phyloP scores from a whole-genome alignment of 305 asterid species.

The Euphrasia arctica region DNA sequence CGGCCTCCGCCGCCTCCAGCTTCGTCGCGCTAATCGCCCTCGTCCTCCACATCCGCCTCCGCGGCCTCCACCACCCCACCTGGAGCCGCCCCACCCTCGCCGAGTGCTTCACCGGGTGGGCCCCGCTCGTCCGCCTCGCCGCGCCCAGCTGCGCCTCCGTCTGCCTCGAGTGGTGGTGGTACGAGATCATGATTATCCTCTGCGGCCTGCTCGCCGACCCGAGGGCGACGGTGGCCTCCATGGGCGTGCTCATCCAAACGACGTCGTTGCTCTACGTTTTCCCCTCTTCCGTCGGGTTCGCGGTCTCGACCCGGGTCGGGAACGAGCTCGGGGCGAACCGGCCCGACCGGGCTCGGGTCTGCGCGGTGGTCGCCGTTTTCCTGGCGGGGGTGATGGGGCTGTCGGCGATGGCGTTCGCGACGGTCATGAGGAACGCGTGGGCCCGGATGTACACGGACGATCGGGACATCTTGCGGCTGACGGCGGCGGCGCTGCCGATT shows the following conservation, averaged over 20 bases:
- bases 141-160: conserved; percentile 76
- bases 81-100: conserved; percentile 50
- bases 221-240: conserved; percentile 72
- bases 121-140: conserved; percentile 63
- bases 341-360: conserved; percentile 55
- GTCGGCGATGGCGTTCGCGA: conserved; percentile 54
- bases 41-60: conserved; percentile 37
- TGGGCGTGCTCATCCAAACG: conserved; percentile 78
- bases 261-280: conserved; percentile 70
- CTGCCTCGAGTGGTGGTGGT: conserved; percentile 67
- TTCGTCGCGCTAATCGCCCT: conserved; percentile 38
- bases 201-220: conserved; percentile 73
- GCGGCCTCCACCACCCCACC: conserved; percentile 41
- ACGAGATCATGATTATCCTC: conserved; percentile 51
- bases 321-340: conserved; percentile 79
- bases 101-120: conserved; percentile 70
- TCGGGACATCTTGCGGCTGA: conserved; percentile 43
- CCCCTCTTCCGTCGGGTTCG: conserved; percentile 65
- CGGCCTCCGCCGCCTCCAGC: conserved; percentile 68
- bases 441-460: conserved; percentile 67
- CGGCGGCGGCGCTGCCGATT: conserved; percentile 69
- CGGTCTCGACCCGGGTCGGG: conserved; percentile 80
- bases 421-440: conserved; percentile 44
- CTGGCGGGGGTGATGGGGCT: conserved; percentile 60
- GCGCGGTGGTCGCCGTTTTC: conserved; percentile 44